Base-by-base conservation (phyloP, 257 asterid species). In the Galeopsis tetrahit region DNA sequence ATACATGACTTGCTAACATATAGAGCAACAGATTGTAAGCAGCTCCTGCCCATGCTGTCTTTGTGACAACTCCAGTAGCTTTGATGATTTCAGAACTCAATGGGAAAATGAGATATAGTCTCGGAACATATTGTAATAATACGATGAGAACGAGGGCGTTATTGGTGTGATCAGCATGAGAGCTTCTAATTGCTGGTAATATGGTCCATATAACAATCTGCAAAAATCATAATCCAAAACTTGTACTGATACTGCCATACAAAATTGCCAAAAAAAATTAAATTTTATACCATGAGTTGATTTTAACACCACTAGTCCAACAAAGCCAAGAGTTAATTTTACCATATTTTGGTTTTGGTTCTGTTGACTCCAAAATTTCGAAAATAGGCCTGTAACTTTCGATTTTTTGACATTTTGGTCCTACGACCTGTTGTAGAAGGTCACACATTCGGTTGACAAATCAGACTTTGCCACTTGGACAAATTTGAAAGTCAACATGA, bases 41-140 rank as follows among this genome's bases (percentile, higher is more conserved):
- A 34, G 96, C 96, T 7, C 97, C 97, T 0, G 97, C 96, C 96
- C 96, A 89, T 21, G 97, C 96, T 0, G 97, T 92, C 78, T 86
- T 86, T n/a, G 97, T 83, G 75, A 92, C 96, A 7, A 92, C 87
- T 67, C 97, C 97, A 1, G 92, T 84, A 75, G 96, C 90, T 85
- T 89, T 92, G 57, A 92, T 88, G 15, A 92, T 92, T 72, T 85
- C 86, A 61, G 93, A 84, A 82, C 97, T 89, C 76, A 92, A 69
- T 6, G 97, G 97, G 69, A 89, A 92, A 73, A 89, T 89, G 63
- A 92, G 87, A 83, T 88, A 92, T 34, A 92, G 75, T 74, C 97
- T 76, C 0, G 95, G 95, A 52, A 86, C 78, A 59, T 92, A 92
- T 61, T 92, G 97, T 60, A 89, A 71, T 60, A 92, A 78, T 31